A percentile compares a stretch with the other conserved stretches of the same genome.
These are phyloP conservation scores for Starmerella kuoi DNA, from an alignment of 805 yeast species.

Conservation along the genomic window DNA sequence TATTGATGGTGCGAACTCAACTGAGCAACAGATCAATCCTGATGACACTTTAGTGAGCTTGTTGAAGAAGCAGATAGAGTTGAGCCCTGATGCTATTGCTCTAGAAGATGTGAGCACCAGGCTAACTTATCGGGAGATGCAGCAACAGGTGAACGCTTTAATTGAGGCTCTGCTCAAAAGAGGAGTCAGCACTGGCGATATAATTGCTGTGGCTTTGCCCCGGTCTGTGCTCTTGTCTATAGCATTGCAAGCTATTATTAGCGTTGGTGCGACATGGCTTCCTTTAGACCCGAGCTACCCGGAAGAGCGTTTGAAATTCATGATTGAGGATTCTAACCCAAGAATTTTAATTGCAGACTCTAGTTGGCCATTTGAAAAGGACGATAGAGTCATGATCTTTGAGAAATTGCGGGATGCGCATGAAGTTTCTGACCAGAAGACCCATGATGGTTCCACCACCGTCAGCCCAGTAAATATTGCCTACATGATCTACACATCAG, in stretches of 20 bases:
- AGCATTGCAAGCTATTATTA: slow-evolving; percentile 9
- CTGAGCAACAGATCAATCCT: not conserved
- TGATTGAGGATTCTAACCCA: slow-evolving; percentile 15
- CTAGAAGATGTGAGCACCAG: slow-evolving; percentile 1
- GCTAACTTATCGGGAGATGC: slow-evolving; percentile 7
- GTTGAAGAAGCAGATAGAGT: not conserved
- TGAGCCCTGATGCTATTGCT: slow-evolving; percentile 4
- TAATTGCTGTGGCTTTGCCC: slow-evolving; percentile 9
- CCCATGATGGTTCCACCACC: not conserved
- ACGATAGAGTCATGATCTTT: not conserved
- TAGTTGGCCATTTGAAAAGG: not conserved
- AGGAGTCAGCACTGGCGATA: slow-evolving; percentile 12
- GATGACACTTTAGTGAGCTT: slow-evolving; percentile 1
- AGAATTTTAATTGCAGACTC: slow-evolving; percentile 2
- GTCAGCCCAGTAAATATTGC: slow-evolving; percentile 28
- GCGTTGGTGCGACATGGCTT: slow-evolving; percentile 10
- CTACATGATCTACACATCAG: slow-evolving; percentile 78
- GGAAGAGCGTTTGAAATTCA: slow-evolving; percentile 5
- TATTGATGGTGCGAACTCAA: not conserved
- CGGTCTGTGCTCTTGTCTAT: slow-evolving; percentile 9
- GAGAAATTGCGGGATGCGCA: not conserved
- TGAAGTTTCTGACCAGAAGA: not conserved
- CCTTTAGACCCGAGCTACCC: slow-evolving; percentile 15
- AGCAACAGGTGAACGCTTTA: not conserved
- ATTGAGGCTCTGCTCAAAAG: not conserved